These are phyloP conservation scores for Russula vinacea DNA, from an alignment of 768 basidiomycete species.

Conservation along the genomic window DNA sequence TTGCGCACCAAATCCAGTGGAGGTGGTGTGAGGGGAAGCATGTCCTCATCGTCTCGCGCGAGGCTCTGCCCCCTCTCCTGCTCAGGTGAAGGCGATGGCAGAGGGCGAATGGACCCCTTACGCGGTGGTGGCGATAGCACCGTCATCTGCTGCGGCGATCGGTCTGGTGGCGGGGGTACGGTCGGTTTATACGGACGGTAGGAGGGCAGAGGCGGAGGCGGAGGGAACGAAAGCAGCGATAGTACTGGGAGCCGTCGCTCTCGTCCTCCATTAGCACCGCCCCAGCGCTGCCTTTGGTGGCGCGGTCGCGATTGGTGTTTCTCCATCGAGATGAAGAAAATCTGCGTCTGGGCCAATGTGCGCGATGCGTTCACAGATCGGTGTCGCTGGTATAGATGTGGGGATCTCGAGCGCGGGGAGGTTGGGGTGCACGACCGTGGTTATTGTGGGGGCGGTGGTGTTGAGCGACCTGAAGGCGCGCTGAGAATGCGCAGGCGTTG, in stretches of 20 bases:
- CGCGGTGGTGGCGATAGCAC: slow-evolving; percentile 65
- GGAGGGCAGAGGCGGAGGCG: too few species aligned
- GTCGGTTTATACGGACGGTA: slow-evolving; percentile 32
- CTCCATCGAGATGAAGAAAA: slow-evolving; percentile 37
- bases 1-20: slow-evolving; percentile 25
- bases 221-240: too few species aligned
- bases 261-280: too few species aligned
- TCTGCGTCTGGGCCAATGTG: slow-evolving; percentile 50
- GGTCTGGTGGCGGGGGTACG: slow-evolving; percentile 31
- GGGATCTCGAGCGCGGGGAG: background rate
- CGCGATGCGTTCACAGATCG: too few species aligned
- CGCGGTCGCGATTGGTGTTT: too few species aligned
- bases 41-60: slow-evolving; percentile 2
- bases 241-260: too few species aligned
- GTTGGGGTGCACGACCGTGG: too few species aligned
- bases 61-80: slow-evolving; percentile 16
- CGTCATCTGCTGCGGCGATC: slow-evolving; percentile 40
- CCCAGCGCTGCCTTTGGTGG: too few species aligned
- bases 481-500: slow-evolving; percentile 50
- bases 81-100: slow-evolving; percentile 22
- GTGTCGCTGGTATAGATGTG: too few species aligned
- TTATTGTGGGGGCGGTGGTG: too few species aligned
- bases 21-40: slow-evolving; percentile 10
- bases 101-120: slow-evolving; percentile 42
- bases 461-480: too few species aligned